Percentiles rank a stretch among this genome's conserved stretches.
Evolutionary conservation across 163 green algal species (phyloP).

Genomic region (Coccomyxa subellipsoidea): DNA sequence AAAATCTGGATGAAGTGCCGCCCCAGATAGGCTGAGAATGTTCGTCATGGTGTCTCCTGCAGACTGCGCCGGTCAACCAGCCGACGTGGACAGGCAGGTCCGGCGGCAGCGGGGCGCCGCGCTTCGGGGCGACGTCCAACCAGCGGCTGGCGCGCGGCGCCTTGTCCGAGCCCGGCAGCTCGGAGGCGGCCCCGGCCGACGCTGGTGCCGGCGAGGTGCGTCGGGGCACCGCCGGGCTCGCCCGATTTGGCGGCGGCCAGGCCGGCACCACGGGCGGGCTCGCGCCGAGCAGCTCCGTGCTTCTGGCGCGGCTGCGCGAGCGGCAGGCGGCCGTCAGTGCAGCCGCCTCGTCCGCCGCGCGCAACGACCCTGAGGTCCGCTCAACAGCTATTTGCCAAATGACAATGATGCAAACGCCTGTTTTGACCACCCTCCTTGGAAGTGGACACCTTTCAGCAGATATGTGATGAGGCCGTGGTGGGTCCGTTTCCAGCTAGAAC

Average conservation of each 20-base stretch:
- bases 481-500: too few relatives aligned
- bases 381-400: too few relatives aligned
- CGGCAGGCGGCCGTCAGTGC: conserved; percentile 23
- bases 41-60: background rate
- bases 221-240: background rate
- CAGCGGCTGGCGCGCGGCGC: conserved; percentile 4
- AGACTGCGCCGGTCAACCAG: conserved; percentile 45
- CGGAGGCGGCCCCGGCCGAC: background rate
- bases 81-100: conserved; percentile 90
- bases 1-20: too few relatives aligned
- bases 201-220: background rate
- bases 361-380: conserved; percentile 11
- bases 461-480: too few relatives aligned
- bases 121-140: conserved; percentile 45
- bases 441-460: too few relatives aligned
- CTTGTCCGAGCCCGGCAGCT: background rate
- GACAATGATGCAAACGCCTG: too few relatives aligned
- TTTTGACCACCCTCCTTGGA: too few relatives aligned
- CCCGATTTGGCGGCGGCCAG: background rate
- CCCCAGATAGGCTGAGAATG: too few relatives aligned
- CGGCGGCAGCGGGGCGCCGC: conserved; percentile 24
- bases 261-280: conserved; percentile 1
- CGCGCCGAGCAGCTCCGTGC: conserved; percentile 30
- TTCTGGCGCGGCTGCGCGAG: conserved; percentile 46
- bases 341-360: conserved; percentile 6